Evolutionary conservation across 257 asterid species (phyloP).

Genomic region (Solanum neorickii): DNA sequence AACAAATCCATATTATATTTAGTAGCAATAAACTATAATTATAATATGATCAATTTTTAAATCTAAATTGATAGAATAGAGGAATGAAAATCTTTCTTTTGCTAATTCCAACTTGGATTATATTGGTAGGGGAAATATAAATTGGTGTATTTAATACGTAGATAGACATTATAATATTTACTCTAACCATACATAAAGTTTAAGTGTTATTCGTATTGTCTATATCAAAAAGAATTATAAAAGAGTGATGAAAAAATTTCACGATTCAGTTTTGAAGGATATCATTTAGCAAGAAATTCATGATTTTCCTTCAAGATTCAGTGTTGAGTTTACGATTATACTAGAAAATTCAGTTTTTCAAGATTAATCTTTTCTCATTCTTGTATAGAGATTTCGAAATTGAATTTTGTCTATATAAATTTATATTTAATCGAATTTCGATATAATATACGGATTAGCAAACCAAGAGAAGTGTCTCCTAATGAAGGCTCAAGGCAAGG

Average conservation of each 20-base stretch:
- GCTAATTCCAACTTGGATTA: neutral
- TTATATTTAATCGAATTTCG: accelerated
- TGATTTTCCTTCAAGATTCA: neutral
- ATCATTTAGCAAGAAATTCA: neutral
- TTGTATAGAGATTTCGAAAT: too few species aligned
- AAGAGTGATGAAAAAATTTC: neutral
- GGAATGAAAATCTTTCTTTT: neutral
- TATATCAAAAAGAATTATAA: neutral
- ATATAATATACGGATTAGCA: neutral
- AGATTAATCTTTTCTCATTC: neutral
- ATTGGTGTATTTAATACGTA: neutral
- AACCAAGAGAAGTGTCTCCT: conserved; percentile 47
- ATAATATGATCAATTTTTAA: too few species aligned
- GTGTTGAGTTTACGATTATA: neutral
- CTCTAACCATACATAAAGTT: neutral
- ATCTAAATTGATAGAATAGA: neutral
- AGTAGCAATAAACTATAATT: neutral
- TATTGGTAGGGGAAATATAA: neutral
- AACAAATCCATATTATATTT: neutral
- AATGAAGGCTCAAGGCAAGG: conserved; percentile 24
- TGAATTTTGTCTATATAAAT: accelerated
- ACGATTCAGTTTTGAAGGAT: neutral
- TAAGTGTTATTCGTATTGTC: neutral
- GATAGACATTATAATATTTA: neutral
- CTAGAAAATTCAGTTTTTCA: neutral